Evolutionary conservation across 805 yeast species (phyloP), one percentile per base, ranked within the genome.

Genomic region (Lipomyces mesembrius): DNA sequence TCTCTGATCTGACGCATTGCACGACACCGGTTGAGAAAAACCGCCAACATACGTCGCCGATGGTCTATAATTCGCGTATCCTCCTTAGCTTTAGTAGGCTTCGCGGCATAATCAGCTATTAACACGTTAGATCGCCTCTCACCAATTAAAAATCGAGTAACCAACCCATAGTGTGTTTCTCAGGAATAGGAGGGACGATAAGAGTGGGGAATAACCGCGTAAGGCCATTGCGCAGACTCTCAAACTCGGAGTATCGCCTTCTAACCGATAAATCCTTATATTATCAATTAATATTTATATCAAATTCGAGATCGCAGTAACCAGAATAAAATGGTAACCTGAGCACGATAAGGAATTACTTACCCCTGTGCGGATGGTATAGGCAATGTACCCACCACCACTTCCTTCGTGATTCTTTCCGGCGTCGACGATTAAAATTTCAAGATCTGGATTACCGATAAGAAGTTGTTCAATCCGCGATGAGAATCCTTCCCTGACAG

Each of bases 171-270:
- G 90, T 83, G 76, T 90, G 94, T 76, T 90, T 90, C 77, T 88
- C 90, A 0, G 99, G 99, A 9, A 95, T 94, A 0, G 98, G 98
- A 6, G 99, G 99, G 4, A 95, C 86, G 2, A 95, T 84, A 3
- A 87, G 76, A 2, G 95, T 86, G 2, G 99, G 98, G 70, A 89
- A 89, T 51, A 91, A 79, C 72, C 88, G 87, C 2, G 87, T 81
- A 27, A 95, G 80, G 3, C 89, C 83, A 53, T 86, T 88, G 68
- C 97, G 82, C 57, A 95, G 82, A 60, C 90, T 86, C 74, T 91
- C 97, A 76, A 95, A 95, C 76, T 95, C 99, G 43, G 97, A 89
- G 76, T 95, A 95, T 57, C 98, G 82, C 73, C 99, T 82, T 59
- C 93, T 86, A 4, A 92, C 93, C 17, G 83, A 80, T 39, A 85